Evolutionary conservation across 176 grass and related monocot genomes (phyloP).

Genomic region (Cenchrus americanus): DNA sequence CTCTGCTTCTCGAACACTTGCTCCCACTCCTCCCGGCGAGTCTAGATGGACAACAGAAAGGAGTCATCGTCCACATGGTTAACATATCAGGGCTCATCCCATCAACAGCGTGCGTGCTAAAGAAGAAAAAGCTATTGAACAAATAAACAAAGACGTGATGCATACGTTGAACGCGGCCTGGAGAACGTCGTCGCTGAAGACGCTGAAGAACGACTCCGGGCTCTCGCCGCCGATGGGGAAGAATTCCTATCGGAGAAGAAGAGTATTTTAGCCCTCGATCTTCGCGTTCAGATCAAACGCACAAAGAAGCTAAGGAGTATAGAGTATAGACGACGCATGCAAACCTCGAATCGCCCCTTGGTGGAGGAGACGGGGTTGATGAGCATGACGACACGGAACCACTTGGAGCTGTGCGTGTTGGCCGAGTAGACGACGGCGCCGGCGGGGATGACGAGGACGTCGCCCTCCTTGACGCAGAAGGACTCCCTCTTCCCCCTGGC

Average conservation of each 20-base stretch:
- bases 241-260: constrained; percentile 49
- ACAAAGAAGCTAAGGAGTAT: not conserved
- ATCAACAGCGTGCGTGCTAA: not conserved
- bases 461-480: constrained; percentile 64
- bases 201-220: constrained; percentile 57
- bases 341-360: constrained; percentile 57
- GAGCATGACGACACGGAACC: constrained; percentile 68
- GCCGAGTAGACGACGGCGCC: constrained; percentile 68
- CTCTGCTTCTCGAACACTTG: constrained; percentile 51
- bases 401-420: constrained; percentile 56
- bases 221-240: constrained; percentile 51
- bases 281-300: not conserved
- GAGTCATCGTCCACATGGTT: not conserved
- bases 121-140: not conserved
- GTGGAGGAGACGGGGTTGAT: constrained; percentile 56
- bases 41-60: not conserved
- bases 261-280: not conserved
- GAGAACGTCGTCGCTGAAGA: constrained; percentile 71
- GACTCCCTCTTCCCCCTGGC: constrained; percentile 47
- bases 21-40: constrained; percentile 52
- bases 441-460: constrained; percentile 63
- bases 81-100: not conserved
- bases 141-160: too few relatives aligned
- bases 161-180: constrained; percentile 77
- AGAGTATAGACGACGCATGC: too few relatives aligned